These are phyloP conservation scores for Mucor velutinosus DNA, from an alignment of 371 early-diverging fungal species.

Conservation along the genomic window DNA sequence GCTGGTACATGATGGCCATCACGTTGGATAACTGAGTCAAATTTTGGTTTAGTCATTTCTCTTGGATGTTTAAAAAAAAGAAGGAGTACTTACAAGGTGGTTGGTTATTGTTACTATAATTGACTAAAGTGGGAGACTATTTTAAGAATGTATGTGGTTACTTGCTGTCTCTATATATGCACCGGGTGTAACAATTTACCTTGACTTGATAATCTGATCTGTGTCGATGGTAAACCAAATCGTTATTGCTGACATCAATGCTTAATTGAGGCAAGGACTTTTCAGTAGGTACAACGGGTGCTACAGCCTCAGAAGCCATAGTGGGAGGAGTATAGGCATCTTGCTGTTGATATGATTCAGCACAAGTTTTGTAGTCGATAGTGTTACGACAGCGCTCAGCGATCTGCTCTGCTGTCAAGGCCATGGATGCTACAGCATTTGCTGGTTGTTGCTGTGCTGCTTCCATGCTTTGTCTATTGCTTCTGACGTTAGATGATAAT, in stretches of 20 bases:
- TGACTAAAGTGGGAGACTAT: slow-evolving; percentile 4
- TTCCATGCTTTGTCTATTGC: neutral
- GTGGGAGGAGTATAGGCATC: neutral
- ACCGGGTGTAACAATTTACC: neutral
- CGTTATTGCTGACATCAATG: neutral
- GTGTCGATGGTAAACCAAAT: neutral
- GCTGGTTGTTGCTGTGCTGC: neutral
- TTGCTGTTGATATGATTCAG: neutral
- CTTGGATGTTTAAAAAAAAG: neutral
- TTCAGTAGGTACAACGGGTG: neutral
- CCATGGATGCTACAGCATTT: neutral
- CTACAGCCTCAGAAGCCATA: neutral
- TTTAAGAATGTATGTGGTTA: neutral
- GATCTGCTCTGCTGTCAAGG: neutral
- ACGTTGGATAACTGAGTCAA: slow-evolving; percentile 3
- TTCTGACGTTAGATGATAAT: neutral
- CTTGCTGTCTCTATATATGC: neutral
- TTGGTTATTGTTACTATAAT: neutral
- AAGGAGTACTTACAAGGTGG: slow-evolving; percentile 1
- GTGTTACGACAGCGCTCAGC: slow-evolving; percentile 1
- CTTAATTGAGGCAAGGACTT: neutral
- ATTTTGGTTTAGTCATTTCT: neutral
- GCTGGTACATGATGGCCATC: neutral
- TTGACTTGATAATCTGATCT: neutral
- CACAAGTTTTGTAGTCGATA: neutral